Percentiles rank a stretch among this genome's conserved stretches.
Conservation (phyloP, 768 basidiomycete genomes). For the Leccinum obscurum region DNA sequence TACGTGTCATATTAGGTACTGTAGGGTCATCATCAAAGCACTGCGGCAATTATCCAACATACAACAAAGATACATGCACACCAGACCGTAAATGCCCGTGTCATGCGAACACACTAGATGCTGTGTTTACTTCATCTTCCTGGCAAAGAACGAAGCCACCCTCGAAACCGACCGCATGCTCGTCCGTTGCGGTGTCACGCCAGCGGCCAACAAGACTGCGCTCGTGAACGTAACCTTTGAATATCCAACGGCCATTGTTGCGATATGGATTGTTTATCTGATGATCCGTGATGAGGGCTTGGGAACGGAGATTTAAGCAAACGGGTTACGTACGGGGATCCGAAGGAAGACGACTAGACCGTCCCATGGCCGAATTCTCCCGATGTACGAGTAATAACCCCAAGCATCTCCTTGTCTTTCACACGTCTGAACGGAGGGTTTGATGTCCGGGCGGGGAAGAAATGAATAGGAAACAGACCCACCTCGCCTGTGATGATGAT, state of each 20-base stretch:
- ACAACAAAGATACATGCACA: slow-evolving; percentile 13
- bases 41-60: slow-evolving; percentile 16
- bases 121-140: slow-evolving; percentile 26
- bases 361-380: slow-evolving; percentile 54
- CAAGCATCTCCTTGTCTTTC: slow-evolving; percentile 48
- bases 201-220: slow-evolving; percentile 53
- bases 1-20: slow-evolving; percentile 7
- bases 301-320: slow-evolving; percentile 3
- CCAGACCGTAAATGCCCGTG: slow-evolving; percentile 17
- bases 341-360: slow-evolving; percentile 48
- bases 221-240: slow-evolving; percentile 52
- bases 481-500: slow-evolving; percentile 55
- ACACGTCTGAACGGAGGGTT: slow-evolving; percentile 36
- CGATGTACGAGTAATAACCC: slow-evolving; percentile 47
- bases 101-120: slow-evolving; percentile 17
- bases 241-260: slow-evolving; percentile 46
- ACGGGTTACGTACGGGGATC: slow-evolving; percentile 39
- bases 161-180: slow-evolving; percentile 45
- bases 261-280: slow-evolving; percentile 36
- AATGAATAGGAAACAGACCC: slow-evolving; percentile 12
- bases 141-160: slow-evolving; percentile 48
- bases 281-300: slow-evolving; percentile 20
- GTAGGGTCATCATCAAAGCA: slow-evolving; percentile 15
- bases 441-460: neutral
- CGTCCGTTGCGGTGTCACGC: slow-evolving; percentile 48